Evolutionary conservation across 31 red algal genomes (phyloP).

Genomic region (Asparagopsis taxiformis): DNA sequence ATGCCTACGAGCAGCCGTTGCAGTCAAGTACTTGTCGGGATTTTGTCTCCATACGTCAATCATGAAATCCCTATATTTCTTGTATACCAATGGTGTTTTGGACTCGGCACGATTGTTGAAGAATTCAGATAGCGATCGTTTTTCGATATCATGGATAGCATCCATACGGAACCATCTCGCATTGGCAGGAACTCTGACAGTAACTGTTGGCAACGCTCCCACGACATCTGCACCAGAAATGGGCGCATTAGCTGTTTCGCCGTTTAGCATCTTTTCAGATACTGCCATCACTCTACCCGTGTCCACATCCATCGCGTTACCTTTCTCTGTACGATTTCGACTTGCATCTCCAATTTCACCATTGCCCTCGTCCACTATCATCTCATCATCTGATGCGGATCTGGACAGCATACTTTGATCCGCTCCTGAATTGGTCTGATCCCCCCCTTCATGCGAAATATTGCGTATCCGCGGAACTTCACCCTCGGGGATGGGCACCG

Average conservation of each 20-base stretch:
- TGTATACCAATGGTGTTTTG: constrained; percentile 83
- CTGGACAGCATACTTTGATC: background rate
- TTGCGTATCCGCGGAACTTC: constrained; percentile 70
- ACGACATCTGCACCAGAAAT: constrained; percentile 45
- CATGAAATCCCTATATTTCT: constrained; percentile 88
- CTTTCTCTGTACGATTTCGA: constrained; percentile 4
- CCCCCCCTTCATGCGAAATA: constrained; percentile 47
- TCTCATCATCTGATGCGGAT: background rate
- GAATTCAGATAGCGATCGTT: constrained; percentile 79
- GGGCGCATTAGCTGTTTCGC: constrained; percentile 31
- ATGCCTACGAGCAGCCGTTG: constrained; percentile 61
- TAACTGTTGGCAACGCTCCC: constrained; percentile 36
- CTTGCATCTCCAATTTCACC: background rate
- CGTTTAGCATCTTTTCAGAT: constrained; percentile 46
- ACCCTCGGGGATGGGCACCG: constrained; percentile 59
- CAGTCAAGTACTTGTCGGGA: constrained; percentile 79
- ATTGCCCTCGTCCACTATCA: background rate
- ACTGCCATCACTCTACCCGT: constrained; percentile 25
- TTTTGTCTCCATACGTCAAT: constrained; percentile 81
- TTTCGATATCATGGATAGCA: constrained; percentile 87
- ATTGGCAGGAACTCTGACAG: constrained; percentile 44
- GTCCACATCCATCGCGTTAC: constrained; percentile 26
- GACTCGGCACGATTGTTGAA: constrained; percentile 73
- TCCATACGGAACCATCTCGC: constrained; percentile 55
- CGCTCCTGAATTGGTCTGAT: background rate